Evolutionary conservation across 202 grass and related monocot species (phyloP), one percentile per base, ranked within the genome.

Genomic region (Hordeum pubiflorum): DNA sequence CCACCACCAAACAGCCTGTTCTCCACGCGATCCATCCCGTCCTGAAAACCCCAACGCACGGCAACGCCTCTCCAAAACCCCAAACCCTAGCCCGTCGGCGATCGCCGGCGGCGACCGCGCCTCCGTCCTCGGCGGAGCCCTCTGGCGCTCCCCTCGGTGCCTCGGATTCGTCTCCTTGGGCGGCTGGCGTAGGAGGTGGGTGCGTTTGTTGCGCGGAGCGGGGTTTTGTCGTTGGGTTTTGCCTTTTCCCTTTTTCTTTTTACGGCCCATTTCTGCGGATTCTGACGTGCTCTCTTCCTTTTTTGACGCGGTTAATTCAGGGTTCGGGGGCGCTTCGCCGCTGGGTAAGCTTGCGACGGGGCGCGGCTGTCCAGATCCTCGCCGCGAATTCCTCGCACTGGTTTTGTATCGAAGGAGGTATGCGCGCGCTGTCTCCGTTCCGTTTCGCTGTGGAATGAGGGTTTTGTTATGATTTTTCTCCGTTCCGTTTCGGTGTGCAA

Each of bases 241-340:
- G 33, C 9, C 38, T 4, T 38, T 27, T 70, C 10, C 41, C 10
- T 7, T 65, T 68, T 61, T 23, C 58, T 14, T 34, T 52, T 69
- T 26, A 27, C 1, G 38, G 7, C 3, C 3, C 34, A 15, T 55
- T 39, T 50, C 41, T 12, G n/a, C 21, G 10, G 23, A 67, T 79
- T 80, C 76, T 74, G 59, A 84, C 26, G 60, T 14, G 37, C 15
- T 75, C 13, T 37, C 24, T 66, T 83, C 43, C 58, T 73, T 50
- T 27, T 71, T 46, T 21, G 24, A 14, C 62, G 56, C 72, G 38
- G 21, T 26, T 31, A 27, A 23, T 3, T 27, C 66, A 9, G 8
- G 22, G 27, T 52, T 82, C 39, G 3, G 20, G 15, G 54, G 3
- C 9, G 56, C 32, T 72, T 18, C 12, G 23, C 29, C 23, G 8